These are phyloP conservation scores for Dryadomyces sulphureus DNA, from an alignment of 2,329 filamentous ascomycete species.

Conservation along the genomic window DNA sequence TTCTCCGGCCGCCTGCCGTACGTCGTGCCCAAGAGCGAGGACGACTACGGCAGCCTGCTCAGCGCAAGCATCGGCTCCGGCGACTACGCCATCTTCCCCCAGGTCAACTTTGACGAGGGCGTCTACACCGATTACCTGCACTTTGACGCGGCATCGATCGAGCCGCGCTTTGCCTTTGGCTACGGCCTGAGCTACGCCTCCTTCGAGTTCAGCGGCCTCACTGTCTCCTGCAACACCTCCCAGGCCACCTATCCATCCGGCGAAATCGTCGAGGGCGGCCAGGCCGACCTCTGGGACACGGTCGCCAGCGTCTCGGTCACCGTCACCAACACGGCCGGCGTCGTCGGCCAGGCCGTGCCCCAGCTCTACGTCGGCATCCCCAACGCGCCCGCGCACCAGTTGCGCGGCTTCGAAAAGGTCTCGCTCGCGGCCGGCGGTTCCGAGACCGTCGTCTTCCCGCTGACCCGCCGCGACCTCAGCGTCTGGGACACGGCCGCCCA, in stretches of 20 bases:
- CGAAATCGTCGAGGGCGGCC: constrained; percentile 52
- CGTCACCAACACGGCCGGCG: constrained; percentile 26
- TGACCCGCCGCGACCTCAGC: constrained; percentile 28
- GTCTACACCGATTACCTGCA: constrained; percentile 38
- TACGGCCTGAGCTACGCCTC: constrained; percentile 41
- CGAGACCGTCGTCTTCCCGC: constrained; percentile 17
- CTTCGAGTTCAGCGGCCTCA: constrained; percentile 51
- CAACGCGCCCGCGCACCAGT: constrained; percentile 18
- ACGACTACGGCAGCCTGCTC: constrained; percentile 32
- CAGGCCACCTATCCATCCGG: constrained; percentile 21
- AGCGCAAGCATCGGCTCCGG: constrained; percentile 27
- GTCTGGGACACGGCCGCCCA: constrained; percentile 32
- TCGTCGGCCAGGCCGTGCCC: constrained; percentile 30
- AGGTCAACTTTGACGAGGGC: constrained; percentile 33
- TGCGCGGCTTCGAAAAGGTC: constrained; percentile 22
- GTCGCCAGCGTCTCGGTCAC: constrained; percentile 17
- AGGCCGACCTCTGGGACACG: constrained; percentile 36
- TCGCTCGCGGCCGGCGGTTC: constrained; percentile 14
- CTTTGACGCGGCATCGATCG: constrained; percentile 31
- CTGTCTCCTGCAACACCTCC: constrained; percentile 56
- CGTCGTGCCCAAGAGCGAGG: constrained; percentile 38
- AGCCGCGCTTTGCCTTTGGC: constrained; percentile 38
- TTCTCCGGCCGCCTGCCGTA: constrained; percentile 42
- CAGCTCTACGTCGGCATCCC: constrained; percentile 22
- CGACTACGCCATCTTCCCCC: constrained; percentile 32